These are phyloP conservation scores for Beauveria sp. DNA, from an alignment of 2,329 filamentous ascomycete genomes.

Conservation along the genomic window DNA sequence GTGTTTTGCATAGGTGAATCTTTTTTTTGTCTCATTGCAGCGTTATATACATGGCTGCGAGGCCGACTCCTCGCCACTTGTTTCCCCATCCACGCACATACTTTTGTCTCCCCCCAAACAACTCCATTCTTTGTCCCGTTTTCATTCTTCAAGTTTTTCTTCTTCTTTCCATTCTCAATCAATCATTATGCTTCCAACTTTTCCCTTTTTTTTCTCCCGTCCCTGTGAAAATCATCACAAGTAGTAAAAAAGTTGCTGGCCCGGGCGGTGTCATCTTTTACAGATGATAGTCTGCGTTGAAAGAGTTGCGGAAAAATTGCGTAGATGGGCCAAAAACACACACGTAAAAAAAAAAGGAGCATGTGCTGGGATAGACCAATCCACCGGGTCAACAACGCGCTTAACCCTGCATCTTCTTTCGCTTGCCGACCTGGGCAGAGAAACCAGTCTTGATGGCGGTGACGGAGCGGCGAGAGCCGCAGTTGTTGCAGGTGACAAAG, in stretches of 20 bases:
- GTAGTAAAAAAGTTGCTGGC: no score
- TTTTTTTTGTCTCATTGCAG: slow-evolving; percentile 7
- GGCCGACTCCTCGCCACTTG: not conserved
- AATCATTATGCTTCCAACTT: not conserved
- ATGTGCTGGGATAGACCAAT: not conserved
- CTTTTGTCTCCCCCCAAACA: not conserved
- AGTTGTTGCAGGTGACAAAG: slow-evolving; percentile 92
- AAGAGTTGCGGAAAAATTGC: no score
- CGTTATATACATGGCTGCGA: slow-evolving; percentile 13
- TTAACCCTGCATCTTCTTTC: slow-evolving; percentile 87
- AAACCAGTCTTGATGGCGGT: slow-evolving; percentile 99
- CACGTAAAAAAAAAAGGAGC: no score
- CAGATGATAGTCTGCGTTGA: no score
- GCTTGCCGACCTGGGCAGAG: slow-evolving; percentile 98
- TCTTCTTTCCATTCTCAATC: not conserved
- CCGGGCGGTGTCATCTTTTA: no score
- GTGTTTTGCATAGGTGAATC: not conserved
- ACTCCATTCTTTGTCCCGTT: not conserved
- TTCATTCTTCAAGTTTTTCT: not conserved
- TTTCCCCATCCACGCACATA: slow-evolving; percentile 1
- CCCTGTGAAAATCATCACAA: not conserved
- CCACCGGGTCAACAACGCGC: not conserved
- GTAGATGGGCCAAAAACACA: no score
- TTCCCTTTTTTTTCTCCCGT: no score
- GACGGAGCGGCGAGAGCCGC: slow-evolving; percentile 76